Evolutionary conservation across 306 rosid genomes (phyloP).

Genomic region (Oemleria cerasiformis): DNA sequence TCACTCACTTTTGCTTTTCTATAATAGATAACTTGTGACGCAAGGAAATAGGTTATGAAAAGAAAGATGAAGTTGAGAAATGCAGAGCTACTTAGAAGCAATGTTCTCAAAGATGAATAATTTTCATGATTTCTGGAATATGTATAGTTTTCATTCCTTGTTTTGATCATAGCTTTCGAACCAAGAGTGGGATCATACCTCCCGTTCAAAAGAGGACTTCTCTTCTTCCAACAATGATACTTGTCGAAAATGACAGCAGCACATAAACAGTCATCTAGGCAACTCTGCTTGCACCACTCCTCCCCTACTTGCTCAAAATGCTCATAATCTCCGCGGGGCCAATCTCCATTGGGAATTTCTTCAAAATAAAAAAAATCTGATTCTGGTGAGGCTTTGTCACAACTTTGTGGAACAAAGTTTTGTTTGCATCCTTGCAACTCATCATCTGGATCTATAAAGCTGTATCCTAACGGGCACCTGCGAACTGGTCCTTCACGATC

Average conservation of each 20-base stretch:
- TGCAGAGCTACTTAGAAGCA: conserved; percentile 21
- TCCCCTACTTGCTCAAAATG: conserved; percentile 5
- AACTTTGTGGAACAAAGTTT: conserved; percentile 36
- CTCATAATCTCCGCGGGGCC: conserved; percentile 17
- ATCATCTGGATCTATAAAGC: conserved; percentile 33
- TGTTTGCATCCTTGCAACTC: conserved; percentile 37
- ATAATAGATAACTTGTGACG: not conserved
- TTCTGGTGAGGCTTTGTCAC: conserved; percentile 25
- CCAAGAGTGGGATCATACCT: not conserved
- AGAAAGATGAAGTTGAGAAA: conserved; percentile 17
- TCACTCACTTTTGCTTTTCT: not conserved
- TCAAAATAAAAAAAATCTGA: conserved; percentile 17
- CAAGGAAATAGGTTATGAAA: not conserved
- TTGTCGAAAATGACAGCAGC: not conserved
- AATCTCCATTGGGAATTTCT: conserved; percentile 1
- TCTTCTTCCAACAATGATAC: too few relatives aligned
- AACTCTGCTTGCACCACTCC: conserved; percentile 16
- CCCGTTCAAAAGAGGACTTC: conserved; percentile 24
- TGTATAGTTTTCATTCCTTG: conserved; percentile 12
- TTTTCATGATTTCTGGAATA: not conserved
- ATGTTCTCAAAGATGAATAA: conserved; percentile 17
- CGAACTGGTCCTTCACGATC: conserved; percentile 22
- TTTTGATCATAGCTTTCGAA: conserved; percentile 21
- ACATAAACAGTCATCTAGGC: conserved; percentile 30
- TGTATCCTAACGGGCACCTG: conserved; percentile 27